phyloP scores from a whole-genome alignment of 2,329 filamentous ascomycete genomes.

The Penicillium sp. region DNA sequence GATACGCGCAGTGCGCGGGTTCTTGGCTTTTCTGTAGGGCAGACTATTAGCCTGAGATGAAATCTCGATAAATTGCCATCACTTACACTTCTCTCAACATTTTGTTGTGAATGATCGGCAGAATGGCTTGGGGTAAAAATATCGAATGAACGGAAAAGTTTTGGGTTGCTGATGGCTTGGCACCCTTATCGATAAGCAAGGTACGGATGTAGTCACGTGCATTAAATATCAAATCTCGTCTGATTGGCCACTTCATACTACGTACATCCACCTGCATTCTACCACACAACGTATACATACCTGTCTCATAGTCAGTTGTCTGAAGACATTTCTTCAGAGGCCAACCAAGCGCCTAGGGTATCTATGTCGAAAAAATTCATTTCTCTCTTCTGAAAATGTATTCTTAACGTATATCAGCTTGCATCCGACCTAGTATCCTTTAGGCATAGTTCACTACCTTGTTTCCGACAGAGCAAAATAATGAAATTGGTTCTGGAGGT shows the following conservation, averaged over 20 bases:
- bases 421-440: too few relatives aligned
- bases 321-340: too few relatives aligned
- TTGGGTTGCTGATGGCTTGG: conserved; percentile 39
- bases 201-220: background rate
- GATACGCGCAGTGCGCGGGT: conserved; percentile 89
- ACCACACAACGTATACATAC: too few relatives aligned
- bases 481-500: too few relatives aligned
- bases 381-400: too few relatives aligned
- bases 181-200: conserved; percentile 40
- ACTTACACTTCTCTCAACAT: conserved; percentile 49
- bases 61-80: background rate
- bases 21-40: conserved; percentile 63
- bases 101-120: conserved; percentile 23
- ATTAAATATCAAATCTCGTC: background rate
- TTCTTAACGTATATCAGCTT: too few relatives aligned
- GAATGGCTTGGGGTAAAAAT: conserved; percentile 28
- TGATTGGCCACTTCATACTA: background rate
- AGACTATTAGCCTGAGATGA: background rate
- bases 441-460: too few relatives aligned
- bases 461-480: too few relatives aligned
- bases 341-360: too few relatives aligned
- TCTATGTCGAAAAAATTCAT: too few relatives aligned
- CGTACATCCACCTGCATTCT: background rate
- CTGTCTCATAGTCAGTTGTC: too few relatives aligned
- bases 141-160: conserved; percentile 38